Conservation (phyloP, 495 filamentous ascomycete genomes). For the Cercophora scortea region DNA sequence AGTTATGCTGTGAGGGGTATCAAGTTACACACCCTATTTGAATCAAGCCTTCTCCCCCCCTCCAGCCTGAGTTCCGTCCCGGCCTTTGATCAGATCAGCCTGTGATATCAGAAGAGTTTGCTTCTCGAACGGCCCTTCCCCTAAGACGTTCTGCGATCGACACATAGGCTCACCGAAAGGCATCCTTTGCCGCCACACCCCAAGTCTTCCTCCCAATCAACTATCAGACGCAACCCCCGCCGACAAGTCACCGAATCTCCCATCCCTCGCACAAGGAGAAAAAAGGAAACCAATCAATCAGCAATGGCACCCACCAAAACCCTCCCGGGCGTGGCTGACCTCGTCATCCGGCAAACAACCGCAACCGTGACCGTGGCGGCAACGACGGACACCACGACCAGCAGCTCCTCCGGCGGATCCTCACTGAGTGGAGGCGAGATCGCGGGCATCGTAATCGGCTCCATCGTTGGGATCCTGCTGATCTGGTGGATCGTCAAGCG, state of each 20-base stretch:
- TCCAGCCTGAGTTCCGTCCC: too few relatives aligned
- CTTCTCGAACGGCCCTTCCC: too few relatives aligned
- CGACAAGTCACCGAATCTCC: background rate
- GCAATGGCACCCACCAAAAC: conserved; percentile 18
- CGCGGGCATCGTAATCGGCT: conserved; percentile 23
- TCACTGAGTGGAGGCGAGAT: conserved; percentile 8
- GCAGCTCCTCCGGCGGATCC: background rate
- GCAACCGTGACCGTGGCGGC: conserved; percentile 10
- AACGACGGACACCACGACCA: background rate
- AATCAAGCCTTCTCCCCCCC: too few relatives aligned
- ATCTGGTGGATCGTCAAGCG: conserved; percentile 15
- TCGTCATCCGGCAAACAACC: conserved; percentile 9
- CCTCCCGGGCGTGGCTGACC: conserved; percentile 1
- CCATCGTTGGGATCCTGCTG: conserved; percentile 17
- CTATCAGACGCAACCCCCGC: background rate
- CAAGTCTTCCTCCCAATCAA: background rate
- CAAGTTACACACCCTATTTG: too few relatives aligned
- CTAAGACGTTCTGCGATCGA: too few relatives aligned
- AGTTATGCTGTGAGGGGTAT: too few relatives aligned
- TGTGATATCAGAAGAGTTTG: too few relatives aligned
- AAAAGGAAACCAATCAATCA: background rate
- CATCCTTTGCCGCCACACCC: background rate
- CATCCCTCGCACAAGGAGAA: background rate
- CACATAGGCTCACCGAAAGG: background rate
- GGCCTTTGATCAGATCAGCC: too few relatives aligned